A percentile compares a stretch with the other conserved stretches of the same genome.
These are phyloP conservation scores for Flaveria trinervia DNA, from an alignment of 129 eudicot species.

Conservation along the genomic window DNA sequence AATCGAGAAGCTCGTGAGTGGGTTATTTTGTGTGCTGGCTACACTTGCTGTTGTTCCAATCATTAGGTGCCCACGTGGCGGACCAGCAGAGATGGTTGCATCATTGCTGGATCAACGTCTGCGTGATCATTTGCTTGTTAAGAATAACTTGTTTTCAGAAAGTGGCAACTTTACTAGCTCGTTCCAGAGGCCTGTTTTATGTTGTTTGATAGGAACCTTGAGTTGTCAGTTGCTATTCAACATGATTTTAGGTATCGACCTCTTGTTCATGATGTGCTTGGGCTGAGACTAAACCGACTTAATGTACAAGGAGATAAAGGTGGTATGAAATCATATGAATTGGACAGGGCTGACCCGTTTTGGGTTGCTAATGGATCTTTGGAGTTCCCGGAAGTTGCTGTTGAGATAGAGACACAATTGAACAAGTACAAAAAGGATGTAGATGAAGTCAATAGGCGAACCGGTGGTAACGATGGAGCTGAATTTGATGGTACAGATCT, in stretches of 20 bases:
- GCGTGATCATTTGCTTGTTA: conserved; percentile 83
- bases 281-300: conserved; percentile 78
- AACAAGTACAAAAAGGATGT: conserved; percentile 85
- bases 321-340: conserved; percentile 75
- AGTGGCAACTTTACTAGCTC: conserved; percentile 68
- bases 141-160: conserved; percentile 83
- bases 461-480: conserved; percentile 77
- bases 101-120: conserved; percentile 76
- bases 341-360: conserved; percentile 77
- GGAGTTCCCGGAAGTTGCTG: conserved; percentile 95
- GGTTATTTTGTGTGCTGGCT: conserved; percentile 88
- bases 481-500: conserved; percentile 90
- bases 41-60: conserved; percentile 90
- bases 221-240: conserved; percentile 85
- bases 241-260: conserved; percentile 93
- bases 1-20: conserved; percentile 75
- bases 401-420: conserved; percentile 86
- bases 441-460: conserved; percentile 81
- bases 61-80: conserved; percentile 84
- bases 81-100: conserved; percentile 98
- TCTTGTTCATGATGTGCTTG: conserved; percentile 95
- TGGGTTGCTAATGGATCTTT: conserved; percentile 84
- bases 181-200: conserved; percentile 77
- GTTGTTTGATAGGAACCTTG: conserved; percentile 90
- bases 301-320: conserved; percentile 84